Conservation (phyloP, 192 early-diverging fungal species). For the Umbelopsis sp. region DNA sequence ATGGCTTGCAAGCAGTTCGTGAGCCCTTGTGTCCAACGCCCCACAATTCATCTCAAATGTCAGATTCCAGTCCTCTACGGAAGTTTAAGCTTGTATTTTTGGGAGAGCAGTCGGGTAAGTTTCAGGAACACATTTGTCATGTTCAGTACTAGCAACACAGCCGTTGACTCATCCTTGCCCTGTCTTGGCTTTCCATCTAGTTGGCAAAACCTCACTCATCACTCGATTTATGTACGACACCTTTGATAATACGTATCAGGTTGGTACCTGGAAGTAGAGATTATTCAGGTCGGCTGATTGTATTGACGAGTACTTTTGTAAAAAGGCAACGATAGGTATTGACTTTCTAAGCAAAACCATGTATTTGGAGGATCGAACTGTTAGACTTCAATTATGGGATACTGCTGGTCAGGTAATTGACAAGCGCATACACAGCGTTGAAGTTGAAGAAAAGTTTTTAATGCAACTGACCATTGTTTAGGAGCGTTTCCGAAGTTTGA, state of each 20-base stretch:
- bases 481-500: slow-evolving; percentile 96
- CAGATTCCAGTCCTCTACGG: slow-evolving; percentile 57
- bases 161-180: background rate
- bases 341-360: slow-evolving; percentile 99
- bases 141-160: background rate
- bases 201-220: slow-evolving; percentile 98
- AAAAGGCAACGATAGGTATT: slow-evolving; percentile 95
- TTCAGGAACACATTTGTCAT: background rate
- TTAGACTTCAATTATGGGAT: slow-evolving; percentile 98
- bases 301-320: slow-evolving; percentile 14
- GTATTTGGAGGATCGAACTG: slow-evolving; percentile 98
- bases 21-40: background rate
- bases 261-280: slow-evolving; percentile 5
- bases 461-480: slow-evolving; percentile 26
- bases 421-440: background rate
- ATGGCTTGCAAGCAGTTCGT: background rate
- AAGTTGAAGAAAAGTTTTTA: background rate
- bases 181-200: slow-evolving; percentile 48
- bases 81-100: slow-evolving; percentile 99
- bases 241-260: slow-evolving; percentile 97
- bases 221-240: slow-evolving; percentile 99
- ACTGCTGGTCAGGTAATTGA: slow-evolving; percentile 85
- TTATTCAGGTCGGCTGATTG: background rate
- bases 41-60: background rate
- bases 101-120: slow-evolving; percentile 96